Evolutionary conservation across 208 protist genomes (phyloP).

Genomic region (Tritrichomonas musculus): DNA sequence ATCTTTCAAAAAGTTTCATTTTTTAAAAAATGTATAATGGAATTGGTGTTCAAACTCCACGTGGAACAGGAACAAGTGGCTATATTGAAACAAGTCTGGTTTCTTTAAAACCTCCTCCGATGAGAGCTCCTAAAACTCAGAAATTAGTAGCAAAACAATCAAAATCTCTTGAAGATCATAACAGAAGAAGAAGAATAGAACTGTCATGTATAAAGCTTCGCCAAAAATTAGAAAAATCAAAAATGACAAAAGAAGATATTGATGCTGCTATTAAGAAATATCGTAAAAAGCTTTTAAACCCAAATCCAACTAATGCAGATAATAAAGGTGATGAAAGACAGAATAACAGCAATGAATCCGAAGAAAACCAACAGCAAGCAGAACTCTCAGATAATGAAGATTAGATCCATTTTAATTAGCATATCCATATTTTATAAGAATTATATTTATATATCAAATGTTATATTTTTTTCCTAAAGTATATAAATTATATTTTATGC

Average conservation of each 20-base stretch:
- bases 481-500: too few species aligned
- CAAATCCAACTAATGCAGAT: too few species aligned
- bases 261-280: background rate
- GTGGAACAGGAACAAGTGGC: constrained; percentile 26
- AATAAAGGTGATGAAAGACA: too few species aligned
- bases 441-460: too few species aligned
- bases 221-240: background rate
- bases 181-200: background rate
- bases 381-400: too few species aligned
- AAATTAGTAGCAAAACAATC: background rate
- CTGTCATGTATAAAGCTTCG: background rate
- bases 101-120: background rate
- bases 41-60: background rate
- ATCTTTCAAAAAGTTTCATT: background rate
- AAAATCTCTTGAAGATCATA: background rate
- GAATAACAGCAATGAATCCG: too few species aligned
- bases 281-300: background rate
- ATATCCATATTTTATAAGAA: too few species aligned
- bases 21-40: constrained; percentile 23
- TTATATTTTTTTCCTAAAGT: too few species aligned
- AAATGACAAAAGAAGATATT: background rate
- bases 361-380: too few species aligned
- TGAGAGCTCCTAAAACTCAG: background rate
- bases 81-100: background rate
- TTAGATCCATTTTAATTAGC: too few species aligned